Conservation (phyloP, 495 filamentous ascomycete species). For the Tuber melanosporum region DNA sequence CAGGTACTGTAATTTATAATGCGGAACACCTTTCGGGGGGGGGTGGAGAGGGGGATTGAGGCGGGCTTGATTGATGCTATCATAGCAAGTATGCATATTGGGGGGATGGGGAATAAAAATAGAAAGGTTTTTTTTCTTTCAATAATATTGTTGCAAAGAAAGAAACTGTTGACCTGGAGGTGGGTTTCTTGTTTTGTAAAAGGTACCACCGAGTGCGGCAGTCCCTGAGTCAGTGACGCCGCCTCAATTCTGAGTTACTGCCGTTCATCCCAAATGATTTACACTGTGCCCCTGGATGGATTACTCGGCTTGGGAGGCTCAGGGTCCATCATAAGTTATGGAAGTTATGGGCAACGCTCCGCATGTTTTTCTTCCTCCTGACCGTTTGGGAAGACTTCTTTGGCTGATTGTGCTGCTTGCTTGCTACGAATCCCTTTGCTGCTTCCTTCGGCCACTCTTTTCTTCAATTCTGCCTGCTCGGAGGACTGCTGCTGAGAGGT, state of each 20-base stretch:
- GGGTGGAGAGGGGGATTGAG: not conserved
- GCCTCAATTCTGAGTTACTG: not conserved
- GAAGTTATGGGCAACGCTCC: not conserved
- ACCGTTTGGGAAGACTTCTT: slow-evolving; percentile 4
- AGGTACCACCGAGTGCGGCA: not conserved
- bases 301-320: not conserved
- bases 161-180: not conserved
- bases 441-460: not conserved
- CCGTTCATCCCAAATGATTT: not conserved
- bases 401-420: not conserved
- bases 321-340: not conserved
- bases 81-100: not conserved
- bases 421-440: not conserved
- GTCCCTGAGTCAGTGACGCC: slow-evolving; percentile 3
- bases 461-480: not conserved
- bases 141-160: not conserved
- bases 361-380: not conserved
- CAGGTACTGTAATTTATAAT: not conserved
- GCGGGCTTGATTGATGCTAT: not conserved
- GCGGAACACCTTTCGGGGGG: not conserved
- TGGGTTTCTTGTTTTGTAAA: not conserved
- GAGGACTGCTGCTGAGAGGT: slow-evolving; percentile 1
- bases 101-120: not conserved
- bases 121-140: not conserved
- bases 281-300: slow-evolving; percentile 1